Evolutionary conservation across 805 yeast species (phyloP).

Genomic region (Pichia manshurica): DNA sequence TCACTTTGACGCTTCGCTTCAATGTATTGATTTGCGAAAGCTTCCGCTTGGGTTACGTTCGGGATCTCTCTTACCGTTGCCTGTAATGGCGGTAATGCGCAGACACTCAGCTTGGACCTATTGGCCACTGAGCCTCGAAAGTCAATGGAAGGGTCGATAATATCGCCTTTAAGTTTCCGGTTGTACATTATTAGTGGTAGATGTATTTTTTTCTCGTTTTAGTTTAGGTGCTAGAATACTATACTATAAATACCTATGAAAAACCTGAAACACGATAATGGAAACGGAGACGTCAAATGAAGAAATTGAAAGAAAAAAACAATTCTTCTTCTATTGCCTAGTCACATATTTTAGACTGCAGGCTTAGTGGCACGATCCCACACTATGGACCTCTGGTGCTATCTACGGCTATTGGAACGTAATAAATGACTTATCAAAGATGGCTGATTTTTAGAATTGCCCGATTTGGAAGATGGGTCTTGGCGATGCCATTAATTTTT

Average conservation of each 20-base stretch:
- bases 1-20: too few species aligned
- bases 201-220: too few species aligned
- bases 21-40: not conserved
- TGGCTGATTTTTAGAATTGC: constrained; percentile 1
- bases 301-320: too few species aligned
- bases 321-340: too few species aligned
- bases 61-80: not conserved
- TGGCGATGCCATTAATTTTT: not conserved
- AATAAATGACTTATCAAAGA: not conserved
- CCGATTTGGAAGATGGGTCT: not conserved
- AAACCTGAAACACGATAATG: too few species aligned
- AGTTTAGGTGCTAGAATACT: too few species aligned
- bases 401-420: too few species aligned
- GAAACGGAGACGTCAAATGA: too few species aligned
- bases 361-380: too few species aligned
- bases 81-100: constrained; percentile 4
- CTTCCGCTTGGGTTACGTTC: not conserved
- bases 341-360: too few species aligned
- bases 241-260: too few species aligned
- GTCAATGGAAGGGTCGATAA: constrained; percentile 20
- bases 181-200: constrained; percentile 2
- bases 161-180: constrained; percentile 25
- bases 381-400: too few species aligned
- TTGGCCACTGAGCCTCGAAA: constrained; percentile 16
- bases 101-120: constrained; percentile 8